Conservation (phyloP, 1,284 basidiomycete species). For the Lignosus rhinocerotis region DNA sequence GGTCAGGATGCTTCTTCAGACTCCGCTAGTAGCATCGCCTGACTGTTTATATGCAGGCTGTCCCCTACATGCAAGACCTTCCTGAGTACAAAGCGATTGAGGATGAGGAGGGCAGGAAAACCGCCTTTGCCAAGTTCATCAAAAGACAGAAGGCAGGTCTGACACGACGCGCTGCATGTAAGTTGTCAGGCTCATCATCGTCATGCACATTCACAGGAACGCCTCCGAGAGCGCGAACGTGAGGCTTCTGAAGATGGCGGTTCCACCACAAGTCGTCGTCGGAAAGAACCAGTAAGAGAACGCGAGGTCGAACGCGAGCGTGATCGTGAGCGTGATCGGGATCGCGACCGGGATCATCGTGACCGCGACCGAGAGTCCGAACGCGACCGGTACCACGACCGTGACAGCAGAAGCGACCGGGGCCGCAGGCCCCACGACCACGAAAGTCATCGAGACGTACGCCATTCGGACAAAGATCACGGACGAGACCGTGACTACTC, state of each 20-base stretch:
- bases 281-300: constrained; percentile 68
- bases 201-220: constrained; percentile 51
- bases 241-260: constrained; percentile 77
- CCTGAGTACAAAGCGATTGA: constrained; percentile 83
- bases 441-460: constrained; percentile 23
- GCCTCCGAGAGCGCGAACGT: constrained; percentile 72
- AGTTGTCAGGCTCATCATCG: constrained; percentile 10
- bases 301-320: constrained; percentile 44
- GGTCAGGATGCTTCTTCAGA: constrained; percentile 42
- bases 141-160: constrained; percentile 76
- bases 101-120: constrained; percentile 76
- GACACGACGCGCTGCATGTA: constrained; percentile 5
- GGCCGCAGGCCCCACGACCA: constrained; percentile 30
- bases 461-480: constrained; percentile 30
- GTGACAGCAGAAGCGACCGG: constrained; percentile 35
- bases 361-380: constrained; percentile 43
- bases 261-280: constrained; percentile 71
- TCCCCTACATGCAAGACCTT: constrained; percentile 76
- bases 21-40: not conserved
- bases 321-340: constrained; percentile 44
- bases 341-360: constrained; percentile 41
- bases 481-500: constrained; percentile 34
- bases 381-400: constrained; percentile 42
- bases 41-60: constrained; percentile 43
- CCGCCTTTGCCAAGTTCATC: constrained; percentile 84